phyloP scores from a whole-genome alignment of 2,329 filamentous ascomycete species.

The Pseudogymnoascus destructans region DNA sequence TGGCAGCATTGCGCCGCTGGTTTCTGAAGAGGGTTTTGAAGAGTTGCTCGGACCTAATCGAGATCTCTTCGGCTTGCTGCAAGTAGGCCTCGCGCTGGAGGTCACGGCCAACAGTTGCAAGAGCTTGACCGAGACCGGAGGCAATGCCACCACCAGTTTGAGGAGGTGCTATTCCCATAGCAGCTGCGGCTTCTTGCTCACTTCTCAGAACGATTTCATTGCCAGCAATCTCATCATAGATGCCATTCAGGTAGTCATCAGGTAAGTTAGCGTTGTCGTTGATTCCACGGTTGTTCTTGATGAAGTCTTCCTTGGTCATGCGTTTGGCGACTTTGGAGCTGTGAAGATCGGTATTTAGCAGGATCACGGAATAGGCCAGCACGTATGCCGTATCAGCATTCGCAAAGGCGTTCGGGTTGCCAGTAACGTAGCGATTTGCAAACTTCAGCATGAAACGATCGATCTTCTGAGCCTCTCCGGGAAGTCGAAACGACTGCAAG shows the following conservation, averaged over 20 bases:
- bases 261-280: constrained; percentile 92
- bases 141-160: constrained; percentile 57
- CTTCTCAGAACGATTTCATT: constrained; percentile 94
- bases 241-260: constrained; percentile 75
- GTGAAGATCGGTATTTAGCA: constrained; percentile 93
- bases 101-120: constrained; percentile 85
- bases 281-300: constrained; percentile 97
- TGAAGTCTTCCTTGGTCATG: constrained; percentile 96
- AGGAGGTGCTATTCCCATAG: constrained; percentile 48
- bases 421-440: constrained; percentile 85
- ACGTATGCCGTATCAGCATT: constrained; percentile 98
- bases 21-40: constrained; percentile 89
- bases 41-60: constrained; percentile 59
- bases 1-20: constrained; percentile 67
- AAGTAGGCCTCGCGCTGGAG: constrained; percentile 85
- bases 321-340: constrained; percentile 70
- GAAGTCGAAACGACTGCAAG: constrained; percentile 84
- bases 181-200: constrained; percentile 79
- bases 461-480: constrained; percentile 95
- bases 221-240: constrained; percentile 80
- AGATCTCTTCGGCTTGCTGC: constrained; percentile 90
- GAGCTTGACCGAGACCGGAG: constrained; percentile 71
- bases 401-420: constrained; percentile 93
- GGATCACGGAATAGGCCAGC: constrained; percentile 86
- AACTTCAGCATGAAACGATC: constrained; percentile 99